Conservation (phyloP, 1,284 basidiomycete species). For the Cutaneotrichosporon spelunceum region DNA sequence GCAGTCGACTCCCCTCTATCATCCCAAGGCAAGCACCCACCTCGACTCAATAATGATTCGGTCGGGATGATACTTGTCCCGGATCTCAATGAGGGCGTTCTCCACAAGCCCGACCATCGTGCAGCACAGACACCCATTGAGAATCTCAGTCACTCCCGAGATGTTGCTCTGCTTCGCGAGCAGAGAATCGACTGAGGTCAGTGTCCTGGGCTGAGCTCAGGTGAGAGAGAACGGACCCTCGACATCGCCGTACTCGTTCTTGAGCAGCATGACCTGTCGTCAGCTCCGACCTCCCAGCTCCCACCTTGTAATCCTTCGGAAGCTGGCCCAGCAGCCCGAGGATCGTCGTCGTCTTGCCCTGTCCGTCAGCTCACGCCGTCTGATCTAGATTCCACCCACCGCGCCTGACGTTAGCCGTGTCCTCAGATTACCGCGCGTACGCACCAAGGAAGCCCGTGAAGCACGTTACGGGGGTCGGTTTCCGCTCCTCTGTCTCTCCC, state of each 20-base stretch:
- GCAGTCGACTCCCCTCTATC: background rate
- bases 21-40: slow-evolving; percentile 55
- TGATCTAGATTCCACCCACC: slow-evolving; percentile 23
- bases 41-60: slow-evolving; percentile 90
- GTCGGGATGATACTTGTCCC: slow-evolving; percentile 78
- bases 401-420: slow-evolving; percentile 20
- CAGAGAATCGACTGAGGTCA: slow-evolving; percentile 72
- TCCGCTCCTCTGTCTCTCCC: slow-evolving; percentile 10
- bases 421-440: background rate
- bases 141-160: slow-evolving; percentile 79
- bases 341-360: slow-evolving; percentile 62
- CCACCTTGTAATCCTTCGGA: slow-evolving; percentile 64
- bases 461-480: slow-evolving; percentile 69
- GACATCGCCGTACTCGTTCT: slow-evolving; percentile 55
- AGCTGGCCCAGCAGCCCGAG: slow-evolving; percentile 74
- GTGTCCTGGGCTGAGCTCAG: background rate
- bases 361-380: slow-evolving; percentile 10
- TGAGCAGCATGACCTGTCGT: slow-evolving; percentile 70
- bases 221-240: slow-evolving; percentile 33
- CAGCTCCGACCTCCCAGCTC: background rate
- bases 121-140: slow-evolving; percentile 92
- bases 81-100: slow-evolving; percentile 77
- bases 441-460: slow-evolving; percentile 68
- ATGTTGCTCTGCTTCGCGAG: slow-evolving; percentile 77
- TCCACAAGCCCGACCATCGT: slow-evolving; percentile 89